These are phyloP conservation scores for Cocos nucifera DNA, from an alignment of 176 grass and related monocot species.

Conservation along the genomic window DNA sequence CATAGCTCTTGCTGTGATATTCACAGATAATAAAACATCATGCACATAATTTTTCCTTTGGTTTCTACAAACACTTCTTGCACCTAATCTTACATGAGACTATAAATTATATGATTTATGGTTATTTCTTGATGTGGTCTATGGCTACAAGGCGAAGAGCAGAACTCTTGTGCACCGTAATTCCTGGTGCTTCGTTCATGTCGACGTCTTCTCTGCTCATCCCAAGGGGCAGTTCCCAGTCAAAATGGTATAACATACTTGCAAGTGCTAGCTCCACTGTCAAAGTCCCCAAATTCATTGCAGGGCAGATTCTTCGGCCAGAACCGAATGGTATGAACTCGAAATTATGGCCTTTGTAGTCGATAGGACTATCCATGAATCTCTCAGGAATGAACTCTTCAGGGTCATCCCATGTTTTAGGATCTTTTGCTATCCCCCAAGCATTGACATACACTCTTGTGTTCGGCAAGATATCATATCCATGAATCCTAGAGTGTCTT, in stretches of 20 bases:
- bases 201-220: conserved; percentile 11
- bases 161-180: conserved; percentile 9
- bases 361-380: conserved; percentile 4
- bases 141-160: conserved; percentile 14
- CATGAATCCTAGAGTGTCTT: conserved; percentile 13
- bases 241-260: conserved; percentile 19
- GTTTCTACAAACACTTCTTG: neutral
- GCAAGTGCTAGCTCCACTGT: conserved; percentile 18
- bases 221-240: conserved; percentile 24
- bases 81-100: no score
- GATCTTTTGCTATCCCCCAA: conserved; percentile 34
- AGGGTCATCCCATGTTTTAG: conserved; percentile 17
- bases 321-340: conserved; percentile 29
- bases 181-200: conserved; percentile 5
- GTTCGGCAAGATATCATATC: conserved; percentile 22
- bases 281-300: conserved; percentile 9
- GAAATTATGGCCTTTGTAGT: conserved; percentile 25
- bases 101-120: no score
- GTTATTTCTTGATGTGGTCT: no score
- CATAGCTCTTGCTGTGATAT: no score
- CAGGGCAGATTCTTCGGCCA: conserved; percentile 29
- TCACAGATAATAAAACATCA: no score
- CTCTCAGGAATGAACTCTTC: conserved; percentile 28
- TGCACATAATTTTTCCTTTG: neutral
- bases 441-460: conserved; percentile 17